Evolutionary conservation across 1,284 basidiomycete species (phyloP).

Genomic region (Volvariella surrecta): DNA sequence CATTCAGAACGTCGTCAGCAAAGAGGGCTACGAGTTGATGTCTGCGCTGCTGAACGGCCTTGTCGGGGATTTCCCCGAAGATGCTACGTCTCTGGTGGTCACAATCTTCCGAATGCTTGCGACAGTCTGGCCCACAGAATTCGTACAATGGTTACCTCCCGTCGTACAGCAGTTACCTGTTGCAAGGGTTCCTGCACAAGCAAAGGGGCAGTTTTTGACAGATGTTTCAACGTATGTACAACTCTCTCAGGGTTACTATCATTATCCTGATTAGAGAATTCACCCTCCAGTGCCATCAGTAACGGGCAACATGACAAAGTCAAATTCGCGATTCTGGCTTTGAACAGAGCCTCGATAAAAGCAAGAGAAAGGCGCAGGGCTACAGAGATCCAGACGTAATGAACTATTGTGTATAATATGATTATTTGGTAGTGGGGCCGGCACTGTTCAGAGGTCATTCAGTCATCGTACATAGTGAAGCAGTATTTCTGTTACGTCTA

Average conservation of each 20-base stretch:
- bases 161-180: conserved; percentile 68
- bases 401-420: conserved; percentile 5
- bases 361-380: conserved; percentile 57
- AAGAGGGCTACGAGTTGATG: conserved; percentile 72
- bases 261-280: too few species aligned
- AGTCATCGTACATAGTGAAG: too few species aligned
- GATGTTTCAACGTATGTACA: conserved; percentile 64
- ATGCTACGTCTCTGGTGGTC: conserved; percentile 67
- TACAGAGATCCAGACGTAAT: conserved; percentile 16
- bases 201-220: conserved; percentile 69
- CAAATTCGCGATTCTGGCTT: conserved; percentile 62
- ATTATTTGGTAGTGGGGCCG: conserved; percentile 7
- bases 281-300: conserved; percentile 63
- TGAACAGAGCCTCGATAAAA: conserved; percentile 63
- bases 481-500: too few species aligned
- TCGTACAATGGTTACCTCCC: conserved; percentile 66
- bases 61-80: conserved; percentile 84
- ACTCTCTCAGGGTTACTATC: neutral
- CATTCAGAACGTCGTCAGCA: conserved; percentile 62
- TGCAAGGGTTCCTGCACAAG: conserved; percentile 51
- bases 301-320: conserved; percentile 65
- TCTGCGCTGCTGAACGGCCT: conserved; percentile 71
- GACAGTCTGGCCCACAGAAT: conserved; percentile 55
- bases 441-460: too few species aligned
- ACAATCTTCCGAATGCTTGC: conserved; percentile 72